phyloP scores from a whole-genome alignment of 305 asterid genomes.

The Fraxinus greggii region DNA sequence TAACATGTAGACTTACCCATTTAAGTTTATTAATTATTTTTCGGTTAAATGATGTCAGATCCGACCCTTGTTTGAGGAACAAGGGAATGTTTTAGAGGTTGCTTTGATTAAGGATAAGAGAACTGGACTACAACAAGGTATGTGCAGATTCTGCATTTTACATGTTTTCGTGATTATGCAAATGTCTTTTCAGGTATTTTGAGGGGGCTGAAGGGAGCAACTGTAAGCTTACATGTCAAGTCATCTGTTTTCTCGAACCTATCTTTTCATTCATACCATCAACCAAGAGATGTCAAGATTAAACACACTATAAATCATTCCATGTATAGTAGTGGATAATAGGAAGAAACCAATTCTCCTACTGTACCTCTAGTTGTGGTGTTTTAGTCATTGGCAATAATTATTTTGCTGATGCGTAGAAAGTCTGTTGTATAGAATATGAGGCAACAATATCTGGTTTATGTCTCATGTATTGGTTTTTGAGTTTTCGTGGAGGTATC shows the following conservation, averaged over 20 bases:
- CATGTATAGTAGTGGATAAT: constrained; percentile 37
- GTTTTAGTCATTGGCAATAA: constrained; percentile 27
- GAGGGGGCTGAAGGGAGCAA: constrained; percentile 75
- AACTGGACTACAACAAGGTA: constrained; percentile 98
- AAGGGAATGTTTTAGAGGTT: constrained; percentile 86
- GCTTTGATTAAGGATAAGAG: constrained; percentile 93
- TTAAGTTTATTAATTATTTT: background rate
- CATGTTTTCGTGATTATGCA: constrained; percentile 23
- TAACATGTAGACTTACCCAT: constrained; percentile 1
- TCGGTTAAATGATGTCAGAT: constrained; percentile 53
- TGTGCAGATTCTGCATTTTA: constrained; percentile 30
- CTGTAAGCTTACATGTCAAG: constrained; percentile 59
- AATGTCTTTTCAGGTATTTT: constrained; percentile 79
- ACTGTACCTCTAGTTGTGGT: constrained; percentile 38
- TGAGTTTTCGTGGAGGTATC: constrained; percentile 20
- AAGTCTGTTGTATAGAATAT: constrained; percentile 23
- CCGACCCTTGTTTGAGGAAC: constrained; percentile 80
- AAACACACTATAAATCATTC: constrained; percentile 39
- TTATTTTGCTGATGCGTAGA: constrained; percentile 23
- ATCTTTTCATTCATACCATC: constrained; percentile 58
- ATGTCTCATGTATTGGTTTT: constrained; percentile 25
- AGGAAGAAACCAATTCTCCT: constrained; percentile 31
- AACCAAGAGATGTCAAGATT: constrained; percentile 64
- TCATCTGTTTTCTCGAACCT: constrained; percentile 59
- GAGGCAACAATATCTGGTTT: constrained; percentile 28